Percentiles rank a stretch among this genome's conserved stretches.
Conservation (phyloP, 2,329 filamentous ascomycete species). For the Exophiala phaeomuriformis region DNA sequence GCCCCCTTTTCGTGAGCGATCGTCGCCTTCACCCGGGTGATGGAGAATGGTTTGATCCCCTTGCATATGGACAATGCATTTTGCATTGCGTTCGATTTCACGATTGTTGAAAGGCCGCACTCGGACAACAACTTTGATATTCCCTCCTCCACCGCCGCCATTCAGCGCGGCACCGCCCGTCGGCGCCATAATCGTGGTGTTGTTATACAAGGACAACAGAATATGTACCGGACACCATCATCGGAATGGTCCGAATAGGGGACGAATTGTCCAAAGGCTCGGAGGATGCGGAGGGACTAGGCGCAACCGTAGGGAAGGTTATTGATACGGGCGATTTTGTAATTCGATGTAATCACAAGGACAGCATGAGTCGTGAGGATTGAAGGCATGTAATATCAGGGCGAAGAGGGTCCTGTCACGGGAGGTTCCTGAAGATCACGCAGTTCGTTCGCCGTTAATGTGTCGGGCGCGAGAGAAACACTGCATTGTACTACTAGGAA, state of each 20-base stretch:
- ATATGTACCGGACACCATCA: slow-evolving; percentile 7
- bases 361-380: neutral
- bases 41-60: slow-evolving; percentile 80
- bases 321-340: too few species aligned
- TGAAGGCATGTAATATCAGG: neutral
- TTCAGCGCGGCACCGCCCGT: slow-evolving; percentile 31
- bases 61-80: slow-evolving; percentile 98
- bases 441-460: neutral
- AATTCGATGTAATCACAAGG: too few species aligned
- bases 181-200: slow-evolving; percentile 50
- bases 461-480: neutral
- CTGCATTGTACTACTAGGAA: neutral
- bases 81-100: slow-evolving; percentile 87
- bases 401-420: neutral
- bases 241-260: neutral
- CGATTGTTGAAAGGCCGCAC: slow-evolving; percentile 89
- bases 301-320: too few species aligned
- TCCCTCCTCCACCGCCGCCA: slow-evolving; percentile 61
- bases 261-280: neutral
- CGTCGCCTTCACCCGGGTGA: slow-evolving; percentile 58
- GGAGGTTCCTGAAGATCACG: neutral
- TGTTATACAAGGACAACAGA: slow-evolving; percentile 11
- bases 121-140: slow-evolving; percentile 99
- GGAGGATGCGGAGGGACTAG: too few species aligned
- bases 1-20: slow-evolving; percentile 43